A percentile compares a stretch with the other conserved stretches of the same genome.
Evolutionary conservation across 2,329 filamentous ascomycete genomes (phyloP).

Genomic region (Dactylellina leptospora): DNA sequence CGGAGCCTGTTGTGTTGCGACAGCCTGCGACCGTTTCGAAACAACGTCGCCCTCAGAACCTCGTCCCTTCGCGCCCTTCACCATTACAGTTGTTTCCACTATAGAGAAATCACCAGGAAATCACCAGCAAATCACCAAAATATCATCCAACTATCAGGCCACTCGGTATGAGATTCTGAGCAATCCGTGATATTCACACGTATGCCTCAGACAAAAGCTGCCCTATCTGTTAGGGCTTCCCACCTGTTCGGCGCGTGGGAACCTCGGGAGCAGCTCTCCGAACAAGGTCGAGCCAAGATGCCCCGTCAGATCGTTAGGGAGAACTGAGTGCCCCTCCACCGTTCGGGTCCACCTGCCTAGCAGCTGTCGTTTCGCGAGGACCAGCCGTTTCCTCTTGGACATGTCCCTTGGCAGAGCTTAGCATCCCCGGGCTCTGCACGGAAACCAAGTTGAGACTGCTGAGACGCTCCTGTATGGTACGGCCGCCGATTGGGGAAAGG

Average conservation of each 20-base stretch:
- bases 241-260: not conserved
- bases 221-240: conserved; percentile 29
- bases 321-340: too few relatives aligned
- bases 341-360: conserved; percentile 48
- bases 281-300: conserved; percentile 27
- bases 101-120: conserved; percentile 14
- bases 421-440: conserved; percentile 12
- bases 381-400: conserved; percentile 38
- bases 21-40: conserved; percentile 48
- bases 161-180: conserved; percentile 30
- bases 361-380: conserved; percentile 37
- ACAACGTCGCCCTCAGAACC: conserved; percentile 26
- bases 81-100: conserved; percentile 21
- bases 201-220: conserved; percentile 35
- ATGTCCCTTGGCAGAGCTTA: conserved; percentile 39
- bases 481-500: conserved; percentile 27
- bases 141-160: conserved; percentile 42
- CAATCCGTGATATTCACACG: conserved; percentile 8
- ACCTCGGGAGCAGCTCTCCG: conserved; percentile 28
- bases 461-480: conserved; percentile 45
- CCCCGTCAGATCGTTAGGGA: conserved; percentile 17
- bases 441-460: conserved; percentile 43
- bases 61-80: conserved; percentile 19
- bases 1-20: conserved; percentile 25
- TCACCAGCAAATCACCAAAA: conserved; percentile 10